Evolutionary conservation across 2,329 filamentous ascomycete genomes (phyloP).

Genomic region (Kalmusia sp.): DNA sequence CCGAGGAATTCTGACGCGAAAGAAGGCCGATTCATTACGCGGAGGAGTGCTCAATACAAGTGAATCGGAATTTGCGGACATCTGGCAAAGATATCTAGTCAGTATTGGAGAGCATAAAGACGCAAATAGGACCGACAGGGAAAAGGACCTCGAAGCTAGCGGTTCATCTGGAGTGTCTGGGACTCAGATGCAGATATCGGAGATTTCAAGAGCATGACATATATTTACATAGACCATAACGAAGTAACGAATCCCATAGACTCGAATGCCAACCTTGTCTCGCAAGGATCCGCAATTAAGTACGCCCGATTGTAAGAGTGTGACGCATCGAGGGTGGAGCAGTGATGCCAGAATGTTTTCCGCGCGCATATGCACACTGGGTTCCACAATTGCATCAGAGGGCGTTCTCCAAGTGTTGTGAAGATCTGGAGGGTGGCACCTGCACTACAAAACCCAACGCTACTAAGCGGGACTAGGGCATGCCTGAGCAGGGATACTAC

Average conservation of each 20-base stretch:
- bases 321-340: too few relatives aligned
- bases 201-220: neutral
- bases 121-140: neutral
- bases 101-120: slow-evolving; percentile 2
- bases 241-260: neutral
- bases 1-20: slow-evolving; percentile 3
- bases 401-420: too few relatives aligned
- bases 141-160: slow-evolving; percentile 1
- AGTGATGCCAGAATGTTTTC: too few relatives aligned
- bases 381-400: too few relatives aligned
- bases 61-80: slow-evolving; percentile 2
- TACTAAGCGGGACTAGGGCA: too few relatives aligned
- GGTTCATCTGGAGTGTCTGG: neutral
- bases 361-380: too few relatives aligned
- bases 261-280: neutral
- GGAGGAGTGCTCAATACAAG: neutral
- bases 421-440: too few relatives aligned
- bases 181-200: neutral
- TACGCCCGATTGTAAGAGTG: too few relatives aligned
- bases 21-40: neutral
- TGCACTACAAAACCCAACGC: too few relatives aligned
- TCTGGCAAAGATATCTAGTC: neutral
- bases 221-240: neutral
- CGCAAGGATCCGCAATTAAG: too few relatives aligned
- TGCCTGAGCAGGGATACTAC: too few relatives aligned